Evolutionary conservation across 2,329 filamentous ascomycete species (phyloP).

Genomic region (Ascochyta clinopodiicola): DNA sequence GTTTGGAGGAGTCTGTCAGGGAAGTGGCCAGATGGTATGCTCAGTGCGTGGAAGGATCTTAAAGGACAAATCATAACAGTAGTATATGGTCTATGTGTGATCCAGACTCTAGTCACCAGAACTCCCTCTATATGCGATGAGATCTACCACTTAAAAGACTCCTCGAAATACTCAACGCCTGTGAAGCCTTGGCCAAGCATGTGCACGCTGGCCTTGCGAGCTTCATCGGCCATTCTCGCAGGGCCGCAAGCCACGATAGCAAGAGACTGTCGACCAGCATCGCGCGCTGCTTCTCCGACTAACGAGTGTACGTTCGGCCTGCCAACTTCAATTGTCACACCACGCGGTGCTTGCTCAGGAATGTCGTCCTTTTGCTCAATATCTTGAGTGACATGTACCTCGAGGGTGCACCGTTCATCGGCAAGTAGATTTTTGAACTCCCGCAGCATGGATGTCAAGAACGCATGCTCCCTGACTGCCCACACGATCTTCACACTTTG

Average conservation of each 20-base stretch:
- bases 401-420: conserved; percentile 35
- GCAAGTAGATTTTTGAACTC: conserved; percentile 30
- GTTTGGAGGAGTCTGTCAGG: conserved; percentile 32
- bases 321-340: conserved; percentile 38
- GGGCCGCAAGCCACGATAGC: conserved; percentile 57
- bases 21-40: conserved; percentile 42
- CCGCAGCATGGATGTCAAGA: conserved; percentile 32
- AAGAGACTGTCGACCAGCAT: conserved; percentile 36
- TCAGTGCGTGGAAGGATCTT: conserved; percentile 5
- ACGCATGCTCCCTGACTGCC: conserved; percentile 42
- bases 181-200: conserved; percentile 36
- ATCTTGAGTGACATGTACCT: conserved; percentile 38
- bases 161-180: conserved; percentile 55
- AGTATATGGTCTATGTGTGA: not conserved
- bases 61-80: not conserved
- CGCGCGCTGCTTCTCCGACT: conserved; percentile 44
- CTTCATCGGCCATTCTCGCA: conserved; percentile 54
- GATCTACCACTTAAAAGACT: conserved; percentile 55
- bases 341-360: conserved; percentile 22
- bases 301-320: conserved; percentile 49
- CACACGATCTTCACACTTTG: conserved; percentile 40
- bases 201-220: conserved; percentile 49
- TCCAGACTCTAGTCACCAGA: not conserved
- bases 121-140: conserved; percentile 1
- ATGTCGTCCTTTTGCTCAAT: conserved; percentile 32